Conservation (phyloP, 1,284 basidiomycete species). For the Trichosporon sp. region DNA sequence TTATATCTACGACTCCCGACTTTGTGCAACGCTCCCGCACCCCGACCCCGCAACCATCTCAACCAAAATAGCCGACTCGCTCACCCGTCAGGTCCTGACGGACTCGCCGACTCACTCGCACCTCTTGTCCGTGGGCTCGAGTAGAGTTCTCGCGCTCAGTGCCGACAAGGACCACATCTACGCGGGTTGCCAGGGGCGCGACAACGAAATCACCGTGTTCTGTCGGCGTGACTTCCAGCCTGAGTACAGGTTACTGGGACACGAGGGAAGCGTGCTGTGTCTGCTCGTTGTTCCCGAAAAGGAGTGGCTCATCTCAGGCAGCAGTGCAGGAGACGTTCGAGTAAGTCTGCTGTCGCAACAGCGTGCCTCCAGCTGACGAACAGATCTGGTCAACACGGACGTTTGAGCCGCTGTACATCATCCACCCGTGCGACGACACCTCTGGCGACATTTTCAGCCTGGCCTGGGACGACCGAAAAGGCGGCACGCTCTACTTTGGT, state of each 20-base stretch:
- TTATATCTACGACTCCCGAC: not conserved
- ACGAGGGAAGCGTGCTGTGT: slow-evolving; percentile 81
- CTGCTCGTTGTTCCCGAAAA: slow-evolving; percentile 75
- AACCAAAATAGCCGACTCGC: slow-evolving; percentile 41
- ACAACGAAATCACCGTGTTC: slow-evolving; percentile 74
- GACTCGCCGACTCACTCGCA: slow-evolving; percentile 53
- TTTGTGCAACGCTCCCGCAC: not conserved
- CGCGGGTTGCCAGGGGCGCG: slow-evolving; percentile 76
- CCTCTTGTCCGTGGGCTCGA: slow-evolving; percentile 51
- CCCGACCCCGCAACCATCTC: not conserved
- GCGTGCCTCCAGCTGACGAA: slow-evolving; percentile 23
- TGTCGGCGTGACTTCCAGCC: slow-evolving; percentile 70
- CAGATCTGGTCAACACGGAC: slow-evolving; percentile 83
- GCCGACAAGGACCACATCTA: slow-evolving; percentile 74
- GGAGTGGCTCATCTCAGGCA: slow-evolving; percentile 80
- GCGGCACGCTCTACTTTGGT: slow-evolving; percentile 76
- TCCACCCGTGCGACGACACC: slow-evolving; percentile 80
- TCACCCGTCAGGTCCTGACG: slow-evolving; percentile 52
- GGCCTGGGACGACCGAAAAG: slow-evolving; percentile 68
- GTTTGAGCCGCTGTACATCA: slow-evolving; percentile 71
- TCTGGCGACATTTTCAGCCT: slow-evolving; percentile 91
- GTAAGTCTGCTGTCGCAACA: slow-evolving; percentile 56
- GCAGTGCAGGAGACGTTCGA: slow-evolving; percentile 71
- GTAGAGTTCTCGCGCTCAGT: slow-evolving; percentile 69
- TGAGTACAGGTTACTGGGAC: slow-evolving; percentile 75